Base-by-base conservation (phyloP, 352 stramenopile genomes). In the Pythium utonaiense region DNA sequence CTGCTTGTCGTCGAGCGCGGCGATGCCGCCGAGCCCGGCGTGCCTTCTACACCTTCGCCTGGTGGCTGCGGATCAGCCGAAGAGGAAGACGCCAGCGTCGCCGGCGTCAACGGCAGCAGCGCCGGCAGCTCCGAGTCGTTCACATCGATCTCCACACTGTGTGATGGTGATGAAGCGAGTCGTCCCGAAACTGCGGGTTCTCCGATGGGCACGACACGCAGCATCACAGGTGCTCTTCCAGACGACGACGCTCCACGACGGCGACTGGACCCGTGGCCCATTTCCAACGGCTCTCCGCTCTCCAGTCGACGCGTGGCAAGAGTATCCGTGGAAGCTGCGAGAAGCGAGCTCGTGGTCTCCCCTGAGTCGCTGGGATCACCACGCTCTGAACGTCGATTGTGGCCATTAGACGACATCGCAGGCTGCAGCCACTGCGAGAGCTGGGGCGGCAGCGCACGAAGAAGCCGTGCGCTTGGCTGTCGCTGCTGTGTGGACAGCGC, bases 381-480 rank as follows among this genome's bases (percentile, higher is more conserved):
- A 47, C 5, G 19, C 21, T 13, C 13, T 45, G 21, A n/a, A 21
- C 34, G 52, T 14, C 19, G 9, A n/a, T 9, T 17, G 52, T 9
- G 8, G 34, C 34, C n/a, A n/a, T 36, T 12, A 16, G 30, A 19
- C 21, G 42, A 13, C 9, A 34, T 59, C 9, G 54, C 30, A 36
- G 31, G 7, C 44, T 69, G 54, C 16, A 75, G 59, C 67, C 67
- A 75, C 53, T 72, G 68, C n/a, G 60, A 70, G 48, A 67, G 55
- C 22, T 68, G 68, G 44, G 60, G 64, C 2, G 66, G 50, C 47
- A 66, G 45, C 31, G 62, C 67, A 21, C 68, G 34, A 5, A 74
- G 38, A 28, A 74, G 52, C 1, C 54, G 62, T 21, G 57, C 27
- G 36, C 53, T 48, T 17, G 56, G 16, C 34, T 17, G 34, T 16